Conservation (phyloP, 805 yeast species). For the Ogataea salicorniae region DNA sequence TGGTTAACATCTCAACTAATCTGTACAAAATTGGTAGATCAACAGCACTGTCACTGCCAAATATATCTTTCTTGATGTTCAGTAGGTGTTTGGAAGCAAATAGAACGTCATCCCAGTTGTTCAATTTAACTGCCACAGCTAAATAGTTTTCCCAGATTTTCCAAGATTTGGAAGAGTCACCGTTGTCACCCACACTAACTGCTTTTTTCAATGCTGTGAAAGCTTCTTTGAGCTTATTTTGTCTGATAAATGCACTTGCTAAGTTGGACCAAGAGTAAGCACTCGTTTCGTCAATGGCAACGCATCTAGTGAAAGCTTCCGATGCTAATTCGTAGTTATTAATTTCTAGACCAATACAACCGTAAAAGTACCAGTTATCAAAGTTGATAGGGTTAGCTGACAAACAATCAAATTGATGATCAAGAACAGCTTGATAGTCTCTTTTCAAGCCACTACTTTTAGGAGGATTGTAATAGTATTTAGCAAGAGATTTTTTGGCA, state of each 20-base stretch:
- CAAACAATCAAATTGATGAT: slow-evolving; percentile 71
- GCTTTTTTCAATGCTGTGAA: slow-evolving; percentile 82
- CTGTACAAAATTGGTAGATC: slow-evolving; percentile 75
- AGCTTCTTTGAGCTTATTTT: slow-evolving; percentile 69
- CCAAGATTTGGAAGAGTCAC: slow-evolving; percentile 60
- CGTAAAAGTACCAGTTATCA: slow-evolving; percentile 89
- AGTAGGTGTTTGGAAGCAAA: slow-evolving; percentile 65
- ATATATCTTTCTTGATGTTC: slow-evolving; percentile 46
- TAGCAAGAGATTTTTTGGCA: slow-evolving; percentile 81
- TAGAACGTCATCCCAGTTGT: slow-evolving; percentile 87
- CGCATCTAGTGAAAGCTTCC: slow-evolving; percentile 89
- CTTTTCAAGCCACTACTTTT: slow-evolving; percentile 43
- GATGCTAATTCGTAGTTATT: slow-evolving; percentile 71
- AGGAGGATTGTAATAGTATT: slow-evolving; percentile 66
- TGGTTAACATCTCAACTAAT: slow-evolving; percentile 60
- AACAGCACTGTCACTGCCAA: slow-evolving; percentile 54
- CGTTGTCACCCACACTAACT: slow-evolving; percentile 56
- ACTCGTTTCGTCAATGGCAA: slow-evolving; percentile 74
- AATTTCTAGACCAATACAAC: slow-evolving; percentile 80
- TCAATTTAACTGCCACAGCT: slow-evolving; percentile 71
- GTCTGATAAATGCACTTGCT: slow-evolving; percentile 67
- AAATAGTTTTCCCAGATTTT: slow-evolving; percentile 85
- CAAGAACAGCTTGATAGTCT: slow-evolving; percentile 49
- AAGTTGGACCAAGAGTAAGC: slow-evolving; percentile 88
- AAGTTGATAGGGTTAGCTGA: slow-evolving; percentile 65